Evolutionary conservation across 768 basidiomycete genomes (phyloP).

Genomic region (Rhodotorula toruloides): DNA sequence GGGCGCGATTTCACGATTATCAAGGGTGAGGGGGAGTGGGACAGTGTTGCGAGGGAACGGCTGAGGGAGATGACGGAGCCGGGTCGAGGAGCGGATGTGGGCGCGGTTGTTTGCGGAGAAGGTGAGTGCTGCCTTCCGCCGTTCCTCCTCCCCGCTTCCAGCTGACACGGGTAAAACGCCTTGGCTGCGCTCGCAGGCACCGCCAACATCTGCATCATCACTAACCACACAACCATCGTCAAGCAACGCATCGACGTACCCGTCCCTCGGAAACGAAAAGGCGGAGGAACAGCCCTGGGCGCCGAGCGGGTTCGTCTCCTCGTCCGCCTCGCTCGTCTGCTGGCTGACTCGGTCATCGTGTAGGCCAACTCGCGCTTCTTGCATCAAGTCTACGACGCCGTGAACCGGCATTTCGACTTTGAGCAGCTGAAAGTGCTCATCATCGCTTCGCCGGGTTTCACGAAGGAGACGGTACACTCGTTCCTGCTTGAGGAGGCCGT

Average conservation of each 20-base stretch:
- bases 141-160: neutral
- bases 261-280: constrained; percentile 83
- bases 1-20: constrained; percentile 86
- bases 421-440: constrained; percentile 79
- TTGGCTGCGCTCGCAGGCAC: constrained; percentile 52
- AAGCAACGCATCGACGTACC: constrained; percentile 80
- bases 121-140: constrained; percentile 48
- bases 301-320: constrained; percentile 65
- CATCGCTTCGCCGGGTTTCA: constrained; percentile 95
- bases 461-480: constrained; percentile 78
- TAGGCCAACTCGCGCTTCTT: constrained; percentile 75
- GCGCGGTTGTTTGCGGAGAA: constrained; percentile 92
- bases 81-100: constrained; percentile 93
- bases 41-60: constrained; percentile 73
- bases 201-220: constrained; percentile 88
- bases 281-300: constrained; percentile 69
- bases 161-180: neutral
- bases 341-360: neutral
- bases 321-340: neutral
- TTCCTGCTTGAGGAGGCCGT: constrained; percentile 76
- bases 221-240: constrained; percentile 93
- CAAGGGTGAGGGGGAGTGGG: constrained; percentile 77
- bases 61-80: constrained; percentile 83
- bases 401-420: constrained; percentile 86
- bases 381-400: constrained; percentile 73